Conservation (phyloP, 768 basidiomycete species). For the Suillus clintonianus region DNA sequence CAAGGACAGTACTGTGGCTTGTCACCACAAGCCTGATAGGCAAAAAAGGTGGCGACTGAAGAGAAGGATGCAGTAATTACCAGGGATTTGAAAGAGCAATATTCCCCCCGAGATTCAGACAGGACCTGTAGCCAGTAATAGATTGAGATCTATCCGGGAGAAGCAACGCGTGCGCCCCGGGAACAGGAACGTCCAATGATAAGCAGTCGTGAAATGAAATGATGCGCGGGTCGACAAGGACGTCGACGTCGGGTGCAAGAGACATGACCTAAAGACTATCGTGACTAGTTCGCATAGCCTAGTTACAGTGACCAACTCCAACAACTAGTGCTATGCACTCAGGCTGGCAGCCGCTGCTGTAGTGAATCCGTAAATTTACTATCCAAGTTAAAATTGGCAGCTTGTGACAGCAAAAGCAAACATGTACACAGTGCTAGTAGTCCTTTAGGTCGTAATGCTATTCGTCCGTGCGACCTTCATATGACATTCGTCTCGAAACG, state of each 20-base stretch:
- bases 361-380: no score
- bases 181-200: slow-evolving; percentile 9
- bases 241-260: not conserved
- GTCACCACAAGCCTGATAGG: not conserved
- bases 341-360: no score
- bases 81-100: not conserved
- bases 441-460: not conserved
- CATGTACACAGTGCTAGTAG: not conserved
- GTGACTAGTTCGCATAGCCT: not conserved
- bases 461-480: not conserved
- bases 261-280: not conserved
- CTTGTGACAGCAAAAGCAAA: not conserved
- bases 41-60: not conserved
- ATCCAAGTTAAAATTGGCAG: not conserved
- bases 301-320: not conserved
- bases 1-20: not conserved
- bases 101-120: slow-evolving; percentile 6
- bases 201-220: not conserved
- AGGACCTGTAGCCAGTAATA: slow-evolving; percentile 14
- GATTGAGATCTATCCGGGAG: slow-evolving; percentile 8
- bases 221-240: not conserved
- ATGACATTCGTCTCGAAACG: not conserved
- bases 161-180: slow-evolving; percentile 21
- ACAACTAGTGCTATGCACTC: no score
- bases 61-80: not conserved